A percentile compares a stretch with the other conserved stretches of the same genome.
phyloP scores from a whole-genome alignment of 2,329 filamentous ascomycete genomes.

The Colletotrichum orbiculare region DNA sequence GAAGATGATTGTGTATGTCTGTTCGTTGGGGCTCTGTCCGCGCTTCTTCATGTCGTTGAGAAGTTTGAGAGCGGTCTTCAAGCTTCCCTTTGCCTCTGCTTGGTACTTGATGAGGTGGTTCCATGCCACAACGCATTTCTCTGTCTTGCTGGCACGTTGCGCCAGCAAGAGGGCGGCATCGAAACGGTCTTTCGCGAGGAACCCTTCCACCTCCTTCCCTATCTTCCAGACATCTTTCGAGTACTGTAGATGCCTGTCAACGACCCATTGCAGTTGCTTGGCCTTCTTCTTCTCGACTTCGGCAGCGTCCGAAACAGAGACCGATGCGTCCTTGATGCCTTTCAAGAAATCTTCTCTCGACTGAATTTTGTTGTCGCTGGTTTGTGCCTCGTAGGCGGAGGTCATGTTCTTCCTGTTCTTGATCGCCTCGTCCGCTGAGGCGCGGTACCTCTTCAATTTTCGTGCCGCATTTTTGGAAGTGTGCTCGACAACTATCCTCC shows the following conservation, averaged over 20 bases:
- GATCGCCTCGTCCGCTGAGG: too few species aligned
- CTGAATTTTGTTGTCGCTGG: too few species aligned
- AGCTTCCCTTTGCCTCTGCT: slow-evolving; percentile 65
- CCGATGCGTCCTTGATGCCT: neutral
- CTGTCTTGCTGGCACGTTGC: slow-evolving; percentile 73
- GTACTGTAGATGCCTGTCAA: slow-evolving; percentile 69
- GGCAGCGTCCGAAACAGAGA: slow-evolving; percentile 14
- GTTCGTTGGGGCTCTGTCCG: slow-evolving; percentile 79
- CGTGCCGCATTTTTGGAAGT: too few species aligned
- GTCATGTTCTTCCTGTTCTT: too few species aligned
- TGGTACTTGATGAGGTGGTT: slow-evolving; percentile 84
- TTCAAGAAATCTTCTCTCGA: slow-evolving; percentile 2
- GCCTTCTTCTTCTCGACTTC: slow-evolving; percentile 15
- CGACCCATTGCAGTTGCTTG: slow-evolving; percentile 47
- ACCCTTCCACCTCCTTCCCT: slow-evolving; percentile 71
- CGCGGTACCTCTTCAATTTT: too few species aligned
- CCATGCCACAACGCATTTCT: slow-evolving; percentile 82
- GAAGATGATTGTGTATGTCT: slow-evolving; percentile 88
- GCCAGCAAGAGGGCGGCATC: slow-evolving; percentile 77
- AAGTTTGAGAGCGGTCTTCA: slow-evolving; percentile 78
- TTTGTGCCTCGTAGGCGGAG: too few species aligned
- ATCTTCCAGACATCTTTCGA: slow-evolving; percentile 79
- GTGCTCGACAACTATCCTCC: too few species aligned
- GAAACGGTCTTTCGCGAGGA: slow-evolving; percentile 68
- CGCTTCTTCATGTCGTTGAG: slow-evolving; percentile 99